These are phyloP conservation scores for Candida koratica DNA, from an alignment of 805 yeast species.

Conservation along the genomic window DNA sequence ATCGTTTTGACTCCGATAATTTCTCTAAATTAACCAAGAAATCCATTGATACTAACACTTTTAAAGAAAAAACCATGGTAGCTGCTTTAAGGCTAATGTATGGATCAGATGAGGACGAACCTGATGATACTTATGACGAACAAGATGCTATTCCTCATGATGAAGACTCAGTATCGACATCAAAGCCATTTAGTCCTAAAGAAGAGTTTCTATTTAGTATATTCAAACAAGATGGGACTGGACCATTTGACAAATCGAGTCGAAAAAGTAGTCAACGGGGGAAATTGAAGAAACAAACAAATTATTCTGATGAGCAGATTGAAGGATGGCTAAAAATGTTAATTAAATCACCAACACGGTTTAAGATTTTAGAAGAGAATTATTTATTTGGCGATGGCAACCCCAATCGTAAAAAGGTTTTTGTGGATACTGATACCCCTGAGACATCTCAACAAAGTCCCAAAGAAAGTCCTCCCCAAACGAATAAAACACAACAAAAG, in stretches of 20 bases:
- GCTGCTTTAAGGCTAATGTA: conserved; percentile 62
- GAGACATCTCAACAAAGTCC: conserved; percentile 1
- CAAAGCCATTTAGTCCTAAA: conserved; percentile 31
- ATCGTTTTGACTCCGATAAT: conserved; percentile 7
- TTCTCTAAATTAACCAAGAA: conserved; percentile 5
- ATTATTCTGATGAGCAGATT: conserved; percentile 86
- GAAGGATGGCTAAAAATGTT: conserved; percentile 91
- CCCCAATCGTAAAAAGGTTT: conserved; percentile 7
- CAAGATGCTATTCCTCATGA: conserved; percentile 37
- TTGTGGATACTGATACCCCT: neutral
- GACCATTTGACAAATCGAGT: conserved; percentile 35
- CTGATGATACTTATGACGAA: conserved; percentile 69
- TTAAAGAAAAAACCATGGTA: conserved; percentile 54
- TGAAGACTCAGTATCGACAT: neutral
- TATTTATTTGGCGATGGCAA: conserved; percentile 37
- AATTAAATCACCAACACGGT: conserved; percentile 58
- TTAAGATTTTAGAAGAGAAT: conserved; percentile 58
- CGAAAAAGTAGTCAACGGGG: conserved; percentile 51
- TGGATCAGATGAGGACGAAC: conserved; percentile 79
- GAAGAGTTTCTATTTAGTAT: conserved; percentile 57
- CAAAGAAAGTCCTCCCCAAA: neutral
- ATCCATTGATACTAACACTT: conserved; percentile 10
- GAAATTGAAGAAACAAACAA: conserved; percentile 44
- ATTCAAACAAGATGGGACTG: conserved; percentile 46
- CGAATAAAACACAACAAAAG: conserved; percentile 22